Conservation (phyloP, 371 early-diverging fungal species). For the Blakeslea trispora region DNA sequence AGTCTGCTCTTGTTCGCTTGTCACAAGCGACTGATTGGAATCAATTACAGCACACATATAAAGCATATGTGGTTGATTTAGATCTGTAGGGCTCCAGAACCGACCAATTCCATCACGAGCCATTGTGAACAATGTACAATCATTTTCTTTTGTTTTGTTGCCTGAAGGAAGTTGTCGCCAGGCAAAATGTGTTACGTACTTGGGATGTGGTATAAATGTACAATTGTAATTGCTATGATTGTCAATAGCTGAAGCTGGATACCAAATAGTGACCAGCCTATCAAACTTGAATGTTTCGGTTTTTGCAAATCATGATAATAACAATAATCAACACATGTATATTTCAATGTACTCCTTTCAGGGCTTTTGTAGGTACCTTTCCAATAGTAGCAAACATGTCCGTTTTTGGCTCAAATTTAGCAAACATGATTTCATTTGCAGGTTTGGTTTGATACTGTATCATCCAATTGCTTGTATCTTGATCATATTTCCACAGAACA, state of each 20-base stretch:
- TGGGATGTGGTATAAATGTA: constrained; percentile 71
- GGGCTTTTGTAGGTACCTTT: constrained; percentile 42
- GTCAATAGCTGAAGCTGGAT: constrained; percentile 20
- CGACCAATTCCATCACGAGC: constrained; percentile 73
- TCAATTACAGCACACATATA: constrained; percentile 73
- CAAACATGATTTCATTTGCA: constrained; percentile 30
- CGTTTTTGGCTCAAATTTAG: constrained; percentile 71
- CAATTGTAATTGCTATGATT: constrained; percentile 52
- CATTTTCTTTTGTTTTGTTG: constrained; percentile 14
- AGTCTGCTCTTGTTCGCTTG: constrained; percentile 32
- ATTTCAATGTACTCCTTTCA: no score
- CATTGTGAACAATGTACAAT: constrained; percentile 70
- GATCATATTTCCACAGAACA: constrained; percentile 29
- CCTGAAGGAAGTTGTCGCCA: constrained; percentile 60
- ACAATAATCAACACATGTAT: no score
- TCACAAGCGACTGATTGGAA: constrained; percentile 69
- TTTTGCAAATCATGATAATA: constrained; percentile 1
- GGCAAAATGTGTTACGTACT: constrained; percentile 62
- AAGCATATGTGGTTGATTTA: constrained; percentile 51
- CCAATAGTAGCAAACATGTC: constrained; percentile 68
- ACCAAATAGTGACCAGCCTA: constrained; percentile 76
- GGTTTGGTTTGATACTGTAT: constrained; percentile 24
- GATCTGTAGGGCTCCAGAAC: constrained; percentile 72
- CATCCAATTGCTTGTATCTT: constrained; percentile 20
- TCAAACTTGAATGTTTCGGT: constrained; percentile 49